Percentiles rank a stretch among this genome's conserved stretches.
Conservation (phyloP, 2,329 filamentous ascomycete species). For the Stagonosporopsis chrysanthemi region DNA sequence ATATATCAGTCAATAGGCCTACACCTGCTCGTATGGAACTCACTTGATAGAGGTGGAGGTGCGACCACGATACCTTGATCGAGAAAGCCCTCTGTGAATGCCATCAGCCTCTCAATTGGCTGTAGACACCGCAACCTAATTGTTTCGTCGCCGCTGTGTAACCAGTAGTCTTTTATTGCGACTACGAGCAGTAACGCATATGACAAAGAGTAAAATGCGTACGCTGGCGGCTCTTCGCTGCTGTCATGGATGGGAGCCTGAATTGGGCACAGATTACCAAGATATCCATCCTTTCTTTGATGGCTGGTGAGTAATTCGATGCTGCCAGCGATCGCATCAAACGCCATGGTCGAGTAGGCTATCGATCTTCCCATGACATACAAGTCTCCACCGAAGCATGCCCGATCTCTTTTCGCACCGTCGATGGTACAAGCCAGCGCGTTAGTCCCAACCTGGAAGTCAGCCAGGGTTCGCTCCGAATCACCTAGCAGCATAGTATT, state of each 20-base stretch:
- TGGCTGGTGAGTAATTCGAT: constrained; percentile 17
- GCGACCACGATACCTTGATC: constrained; percentile 10
- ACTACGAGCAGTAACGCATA: constrained; percentile 14
- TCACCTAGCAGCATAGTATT: constrained; percentile 5
- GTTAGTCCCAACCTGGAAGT: constrained; percentile 20
- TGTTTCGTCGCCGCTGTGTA: constrained; percentile 13
- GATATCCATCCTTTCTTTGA: constrained; percentile 14
- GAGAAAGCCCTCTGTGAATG: background rate
- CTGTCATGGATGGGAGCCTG: constrained; percentile 15
- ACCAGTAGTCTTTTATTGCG: constrained; percentile 18
- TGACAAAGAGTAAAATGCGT: constrained; percentile 17
- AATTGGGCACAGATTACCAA: constrained; percentile 17
- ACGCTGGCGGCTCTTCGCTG: constrained; percentile 9
- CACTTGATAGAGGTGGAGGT: constrained; percentile 13
- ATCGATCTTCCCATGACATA: constrained; percentile 18
- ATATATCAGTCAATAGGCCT: background rate
- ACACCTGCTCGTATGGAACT: background rate
- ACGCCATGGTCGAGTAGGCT: constrained; percentile 15
- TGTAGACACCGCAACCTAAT: background rate
- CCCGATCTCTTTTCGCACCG: constrained; percentile 17
- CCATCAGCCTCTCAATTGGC: constrained; percentile 6
- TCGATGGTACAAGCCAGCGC: constrained; percentile 16
- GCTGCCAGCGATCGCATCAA: constrained; percentile 11
- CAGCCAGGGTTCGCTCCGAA: constrained; percentile 7
- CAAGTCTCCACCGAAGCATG: constrained; percentile 18